Conservation (phyloP, 768 basidiomycete genomes). For the Pleurotus pulmonarius region DNA sequence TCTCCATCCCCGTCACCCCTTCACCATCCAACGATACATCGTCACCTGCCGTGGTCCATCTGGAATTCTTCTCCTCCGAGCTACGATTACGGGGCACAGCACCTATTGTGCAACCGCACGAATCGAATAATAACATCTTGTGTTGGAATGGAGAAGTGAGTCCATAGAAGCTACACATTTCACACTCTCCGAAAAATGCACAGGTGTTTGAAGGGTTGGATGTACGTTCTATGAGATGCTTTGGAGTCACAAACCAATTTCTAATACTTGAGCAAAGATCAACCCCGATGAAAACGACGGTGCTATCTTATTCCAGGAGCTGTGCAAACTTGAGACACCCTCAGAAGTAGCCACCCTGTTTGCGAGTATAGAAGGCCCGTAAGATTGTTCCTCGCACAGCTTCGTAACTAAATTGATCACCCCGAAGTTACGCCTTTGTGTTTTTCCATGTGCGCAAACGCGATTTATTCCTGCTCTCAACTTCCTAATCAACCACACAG, state of each 20-base stretch:
- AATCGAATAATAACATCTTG: slow-evolving; percentile 50
- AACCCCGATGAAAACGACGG: slow-evolving; percentile 69
- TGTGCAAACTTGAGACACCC: slow-evolving; percentile 24
- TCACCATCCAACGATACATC: background rate
- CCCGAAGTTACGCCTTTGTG: slow-evolving; percentile 69
- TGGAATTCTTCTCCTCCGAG: slow-evolving; percentile 72
- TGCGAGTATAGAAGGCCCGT: slow-evolving; percentile 78
- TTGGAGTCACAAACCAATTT: background rate
- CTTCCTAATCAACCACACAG: slow-evolving; percentile 24
- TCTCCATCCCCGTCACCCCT: slow-evolving; percentile 14
- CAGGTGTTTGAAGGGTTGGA: slow-evolving; percentile 78
- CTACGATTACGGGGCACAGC: slow-evolving; percentile 63
- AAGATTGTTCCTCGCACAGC: slow-evolving; percentile 26
- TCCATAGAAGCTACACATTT: slow-evolving; percentile 1
- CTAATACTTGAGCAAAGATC: slow-evolving; percentile 36
- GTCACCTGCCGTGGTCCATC: slow-evolving; percentile 12
- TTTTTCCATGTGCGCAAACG: slow-evolving; percentile 61
- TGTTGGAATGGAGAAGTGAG: slow-evolving; percentile 87
- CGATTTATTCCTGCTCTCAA: background rate
- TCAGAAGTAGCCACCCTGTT: slow-evolving; percentile 51
- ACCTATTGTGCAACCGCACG: slow-evolving; percentile 68
- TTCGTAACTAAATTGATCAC: background rate
- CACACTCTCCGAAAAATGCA: background rate
- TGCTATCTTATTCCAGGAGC: slow-evolving; percentile 37
- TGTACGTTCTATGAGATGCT: slow-evolving; percentile 31